phyloP scores from a whole-genome alignment of 164 flowering plant species.

The Vitis rupestris region DNA sequence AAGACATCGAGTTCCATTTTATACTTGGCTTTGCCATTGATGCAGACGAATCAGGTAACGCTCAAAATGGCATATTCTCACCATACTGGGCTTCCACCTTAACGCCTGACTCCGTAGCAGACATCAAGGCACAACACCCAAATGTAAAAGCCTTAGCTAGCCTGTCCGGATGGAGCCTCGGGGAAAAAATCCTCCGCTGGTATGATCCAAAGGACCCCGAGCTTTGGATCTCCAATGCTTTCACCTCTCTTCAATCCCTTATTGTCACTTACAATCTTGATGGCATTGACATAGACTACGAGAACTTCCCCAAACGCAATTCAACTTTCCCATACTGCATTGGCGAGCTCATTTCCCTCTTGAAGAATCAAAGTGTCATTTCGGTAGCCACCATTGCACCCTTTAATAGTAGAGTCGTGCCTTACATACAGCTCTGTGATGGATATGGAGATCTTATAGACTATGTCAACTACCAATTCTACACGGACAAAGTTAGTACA shows the following conservation, averaged over 20 bases:
- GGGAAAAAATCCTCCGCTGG: constrained; percentile 40
- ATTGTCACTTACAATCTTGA: constrained; percentile 48
- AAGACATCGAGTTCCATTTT: constrained; percentile 57
- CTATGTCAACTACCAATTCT: constrained; percentile 62
- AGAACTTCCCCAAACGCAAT: constrained; percentile 40
- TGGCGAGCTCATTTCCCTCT: constrained; percentile 50
- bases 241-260: constrained; percentile 42
- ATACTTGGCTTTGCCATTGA: constrained; percentile 67
- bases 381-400: constrained; percentile 68
- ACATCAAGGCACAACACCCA: constrained; percentile 37
- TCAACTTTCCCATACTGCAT: constrained; percentile 55
- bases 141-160: constrained; percentile 68
- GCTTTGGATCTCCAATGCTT: constrained; percentile 57
- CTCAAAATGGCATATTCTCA: constrained; percentile 59
- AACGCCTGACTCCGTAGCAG: constrained; percentile 42
- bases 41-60: constrained; percentile 38
- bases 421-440: constrained; percentile 41
- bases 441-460: constrained; percentile 49
- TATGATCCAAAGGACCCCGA: constrained; percentile 34
- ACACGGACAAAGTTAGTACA: constrained; percentile 31
- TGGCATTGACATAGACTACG: constrained; percentile 68
- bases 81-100: constrained; percentile 54
- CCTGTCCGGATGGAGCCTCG: constrained; percentile 71
- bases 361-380: constrained; percentile 56
- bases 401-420: constrained; percentile 30